phyloP scores from a whole-genome alignment of 139 green algal species.

The Chlamydomonas applanata region DNA sequence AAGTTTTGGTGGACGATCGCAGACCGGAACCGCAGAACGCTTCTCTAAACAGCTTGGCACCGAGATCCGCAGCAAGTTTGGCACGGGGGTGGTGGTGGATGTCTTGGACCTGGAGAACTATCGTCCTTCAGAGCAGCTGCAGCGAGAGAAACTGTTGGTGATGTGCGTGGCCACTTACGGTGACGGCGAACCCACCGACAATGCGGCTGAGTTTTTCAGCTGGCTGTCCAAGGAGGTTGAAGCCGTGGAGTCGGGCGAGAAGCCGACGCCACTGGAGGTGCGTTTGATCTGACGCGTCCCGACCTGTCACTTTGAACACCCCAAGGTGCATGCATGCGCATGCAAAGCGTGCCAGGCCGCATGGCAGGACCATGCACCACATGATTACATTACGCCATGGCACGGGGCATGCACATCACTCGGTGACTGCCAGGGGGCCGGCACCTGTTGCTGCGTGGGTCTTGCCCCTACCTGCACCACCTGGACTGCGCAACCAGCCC shows the following conservation, averaged over 20 bases:
- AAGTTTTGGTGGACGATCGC: background rate
- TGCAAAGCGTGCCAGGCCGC: too few relatives aligned
- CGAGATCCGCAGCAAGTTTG: conserved; percentile 55
- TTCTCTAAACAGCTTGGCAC: conserved; percentile 81
- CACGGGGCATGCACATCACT: too few relatives aligned
- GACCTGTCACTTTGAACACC: too few relatives aligned
- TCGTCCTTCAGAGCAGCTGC: conserved; percentile 40
- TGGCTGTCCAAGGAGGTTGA: conserved; percentile 74
- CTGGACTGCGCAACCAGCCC: too few relatives aligned
- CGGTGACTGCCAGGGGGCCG: too few relatives aligned
- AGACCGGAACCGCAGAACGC: conserved; percentile 67
- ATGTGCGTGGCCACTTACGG: conserved; percentile 94
- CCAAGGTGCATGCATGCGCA: too few relatives aligned
- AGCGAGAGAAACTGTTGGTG: conserved; percentile 74
- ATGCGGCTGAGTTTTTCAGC: conserved; percentile 77
- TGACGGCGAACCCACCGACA: conserved; percentile 96
- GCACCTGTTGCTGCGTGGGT: too few relatives aligned
- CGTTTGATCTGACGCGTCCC: conserved; percentile 1
- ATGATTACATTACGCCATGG: too few relatives aligned
- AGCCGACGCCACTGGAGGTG: conserved; percentile 56
- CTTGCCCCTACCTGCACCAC: too few relatives aligned
- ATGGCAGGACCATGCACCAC: too few relatives aligned
- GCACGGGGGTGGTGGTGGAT: conserved; percentile 50
- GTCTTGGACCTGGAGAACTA: conserved; percentile 78
- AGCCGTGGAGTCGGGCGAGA: conserved; percentile 40